Percentiles rank a stretch among this genome's conserved stretches.
Evolutionary conservation across 2,329 filamentous ascomycete genomes (phyloP).

Genomic region (Fusarium sororula): DNA sequence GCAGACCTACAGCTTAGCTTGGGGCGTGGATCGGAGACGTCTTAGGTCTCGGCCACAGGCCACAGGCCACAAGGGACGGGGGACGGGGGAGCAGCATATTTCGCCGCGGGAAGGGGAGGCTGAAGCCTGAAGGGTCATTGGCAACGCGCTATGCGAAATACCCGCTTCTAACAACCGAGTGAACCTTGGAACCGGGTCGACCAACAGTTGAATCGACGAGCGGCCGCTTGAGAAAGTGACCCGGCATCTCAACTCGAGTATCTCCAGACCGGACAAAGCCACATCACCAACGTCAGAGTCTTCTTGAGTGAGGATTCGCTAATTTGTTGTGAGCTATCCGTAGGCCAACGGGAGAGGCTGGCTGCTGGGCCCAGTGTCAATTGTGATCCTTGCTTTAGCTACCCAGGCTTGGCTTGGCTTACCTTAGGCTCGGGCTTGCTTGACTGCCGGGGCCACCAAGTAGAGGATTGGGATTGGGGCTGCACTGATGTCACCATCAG

Average conservation of each 20-base stretch:
- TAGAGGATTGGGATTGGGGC: background rate
- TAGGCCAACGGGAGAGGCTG: slow-evolving; percentile 30
- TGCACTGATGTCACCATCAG: slow-evolving; percentile 18
- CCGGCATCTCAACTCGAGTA: background rate
- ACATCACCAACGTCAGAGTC: background rate
- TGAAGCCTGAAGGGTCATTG: slow-evolving; percentile 7
- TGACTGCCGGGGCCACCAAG: slow-evolving; percentile 11
- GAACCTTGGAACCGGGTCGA: slow-evolving; percentile 26
- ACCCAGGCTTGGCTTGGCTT: background rate
- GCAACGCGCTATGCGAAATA: slow-evolving; percentile 6
- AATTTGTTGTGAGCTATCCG: background rate
- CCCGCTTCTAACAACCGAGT: slow-evolving; percentile 14
- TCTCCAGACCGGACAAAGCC: background rate
- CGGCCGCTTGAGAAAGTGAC: background rate
- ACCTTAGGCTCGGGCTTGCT: background rate
- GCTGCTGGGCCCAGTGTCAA: slow-evolving; percentile 1
- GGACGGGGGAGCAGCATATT: slow-evolving; percentile 27
- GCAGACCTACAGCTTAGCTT: slow-evolving; percentile 13
- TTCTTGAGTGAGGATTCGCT: background rate
- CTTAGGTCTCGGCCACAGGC: slow-evolving; percentile 10
- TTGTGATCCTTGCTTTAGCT: slow-evolving; percentile 9
- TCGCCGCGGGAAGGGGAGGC: slow-evolving; percentile 18
- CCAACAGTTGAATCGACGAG: slow-evolving; percentile 4
- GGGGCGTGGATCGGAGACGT: slow-evolving; percentile 22
- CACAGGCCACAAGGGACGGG: slow-evolving; percentile 19